Evolutionary conservation across 2,329 filamentous ascomycete genomes (phyloP).

Genomic region (Penicillium carneum): DNA sequence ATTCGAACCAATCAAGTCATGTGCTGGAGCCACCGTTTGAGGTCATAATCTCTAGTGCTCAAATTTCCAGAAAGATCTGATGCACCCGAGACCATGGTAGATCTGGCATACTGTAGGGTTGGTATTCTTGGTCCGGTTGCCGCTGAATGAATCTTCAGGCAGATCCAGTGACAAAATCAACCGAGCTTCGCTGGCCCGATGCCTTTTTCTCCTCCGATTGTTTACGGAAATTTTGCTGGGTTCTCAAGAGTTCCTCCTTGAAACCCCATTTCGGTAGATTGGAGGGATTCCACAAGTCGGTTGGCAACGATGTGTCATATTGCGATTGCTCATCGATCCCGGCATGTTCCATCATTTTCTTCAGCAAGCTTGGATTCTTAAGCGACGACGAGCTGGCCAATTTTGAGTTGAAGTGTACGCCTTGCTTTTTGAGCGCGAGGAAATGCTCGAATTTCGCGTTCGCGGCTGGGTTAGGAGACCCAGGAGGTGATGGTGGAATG

Average conservation of each 20-base stretch:
- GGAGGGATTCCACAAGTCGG: slow-evolving; percentile 51
- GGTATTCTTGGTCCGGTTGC: background rate
- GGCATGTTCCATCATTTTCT: slow-evolving; percentile 65
- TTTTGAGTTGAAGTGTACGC: slow-evolving; percentile 69
- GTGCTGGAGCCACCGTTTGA: background rate
- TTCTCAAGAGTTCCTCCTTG: slow-evolving; percentile 56
- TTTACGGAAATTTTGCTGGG: slow-evolving; percentile 49
- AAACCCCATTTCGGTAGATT: slow-evolving; percentile 54
- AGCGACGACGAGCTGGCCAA: slow-evolving; percentile 64
- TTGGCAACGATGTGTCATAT: slow-evolving; percentile 60
- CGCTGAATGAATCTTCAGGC: slow-evolving; percentile 4
- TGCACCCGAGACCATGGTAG: background rate
- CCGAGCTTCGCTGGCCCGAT: slow-evolving; percentile 44
- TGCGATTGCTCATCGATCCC: slow-evolving; percentile 62
- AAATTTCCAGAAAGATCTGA: background rate
- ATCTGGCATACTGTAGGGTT: background rate
- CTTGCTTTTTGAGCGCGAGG: slow-evolving; percentile 67
- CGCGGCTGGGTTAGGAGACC: slow-evolving; percentile 52
- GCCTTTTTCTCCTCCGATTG: slow-evolving; percentile 46
- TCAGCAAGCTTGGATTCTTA: slow-evolving; percentile 65
- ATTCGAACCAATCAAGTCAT: background rate
- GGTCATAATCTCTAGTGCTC: background rate
- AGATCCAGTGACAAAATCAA: slow-evolving; percentile 51
- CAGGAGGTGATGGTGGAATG: slow-evolving; percentile 57
- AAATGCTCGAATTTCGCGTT: slow-evolving; percentile 68